Conservation (phyloP, 2,329 filamentous ascomycete species). For the Chaetomiaceae sp. region DNA sequence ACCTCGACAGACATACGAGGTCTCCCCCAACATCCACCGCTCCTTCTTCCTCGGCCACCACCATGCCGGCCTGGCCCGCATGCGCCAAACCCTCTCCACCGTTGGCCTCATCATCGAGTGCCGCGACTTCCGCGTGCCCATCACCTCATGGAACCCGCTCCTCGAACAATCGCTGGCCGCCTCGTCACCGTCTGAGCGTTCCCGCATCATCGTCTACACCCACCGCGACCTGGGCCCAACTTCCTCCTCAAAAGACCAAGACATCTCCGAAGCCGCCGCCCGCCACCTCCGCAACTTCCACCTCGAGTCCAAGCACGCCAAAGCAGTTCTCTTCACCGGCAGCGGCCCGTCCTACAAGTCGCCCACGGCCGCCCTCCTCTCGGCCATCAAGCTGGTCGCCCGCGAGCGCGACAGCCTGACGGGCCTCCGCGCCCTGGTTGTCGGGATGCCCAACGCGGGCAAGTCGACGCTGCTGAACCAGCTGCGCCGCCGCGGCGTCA, state of each 20-base stretch:
- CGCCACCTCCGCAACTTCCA: conserved; percentile 10
- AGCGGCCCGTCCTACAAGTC: conserved; percentile 26
- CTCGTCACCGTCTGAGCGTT: conserved; percentile 45
- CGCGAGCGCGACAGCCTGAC: conserved; percentile 57
- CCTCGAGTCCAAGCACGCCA: conserved; percentile 21
- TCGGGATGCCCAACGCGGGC: conserved; percentile 97
- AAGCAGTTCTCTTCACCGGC: conserved; percentile 31
- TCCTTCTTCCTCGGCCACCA: conserved; percentile 97
- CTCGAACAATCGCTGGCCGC: conserved; percentile 79
- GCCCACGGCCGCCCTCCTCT: conserved; percentile 34
- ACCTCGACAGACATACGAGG: conserved; percentile 68
- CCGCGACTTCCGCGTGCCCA: conserved; percentile 83
- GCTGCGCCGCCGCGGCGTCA: conserved; percentile 64
- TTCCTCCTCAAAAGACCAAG: too few relatives aligned
- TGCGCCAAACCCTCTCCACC: conserved; percentile 72
- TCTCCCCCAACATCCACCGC: conserved; percentile 68
- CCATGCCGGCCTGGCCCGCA: conserved; percentile 70
- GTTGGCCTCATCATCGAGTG: conserved; percentile 92
- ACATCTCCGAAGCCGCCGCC: background rate
- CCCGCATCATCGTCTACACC: conserved; percentile 83
- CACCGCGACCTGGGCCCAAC: conserved; percentile 72
- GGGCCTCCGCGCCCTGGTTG: conserved; percentile 78
- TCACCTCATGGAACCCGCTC: conserved; percentile 84
- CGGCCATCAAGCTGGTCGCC: conserved; percentile 47
- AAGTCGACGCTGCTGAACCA: conserved; percentile 94